Evolutionary conservation across 176 grass and related monocot genomes (phyloP), one percentile per base, ranked within the genome.

Genomic region (Aechmea fasciata): DNA sequence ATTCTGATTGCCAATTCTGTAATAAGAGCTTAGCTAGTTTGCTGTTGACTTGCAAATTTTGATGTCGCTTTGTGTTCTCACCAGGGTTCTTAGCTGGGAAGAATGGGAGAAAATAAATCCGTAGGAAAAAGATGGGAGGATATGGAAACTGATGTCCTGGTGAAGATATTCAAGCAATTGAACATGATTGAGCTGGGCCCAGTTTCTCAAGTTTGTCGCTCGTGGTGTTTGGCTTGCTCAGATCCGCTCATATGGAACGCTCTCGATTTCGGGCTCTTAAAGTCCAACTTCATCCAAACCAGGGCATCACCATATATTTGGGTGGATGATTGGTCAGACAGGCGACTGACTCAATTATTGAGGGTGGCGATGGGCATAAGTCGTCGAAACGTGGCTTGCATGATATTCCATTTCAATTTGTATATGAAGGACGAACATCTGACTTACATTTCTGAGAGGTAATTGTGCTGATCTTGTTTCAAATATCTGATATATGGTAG

Each of bases 371-470:
- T 99, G 90, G 76, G 87, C 59, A 71, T 90, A 52, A 93, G 89
- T 64, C 50, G 54, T 73, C 82, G 82, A 83, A 93, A 83, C 72
- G 82, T 90, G 22, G 83, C 79, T 47, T 88, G 72, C 67, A 83
- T 99, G 84, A 90, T 99, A 79, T 93, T 99, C 57, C 94, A 99
- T 82, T 99, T 89, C 75, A 93, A 93, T 76, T 61, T 99, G 57
- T 99, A 78, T 71, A 90, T 99, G 94, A 99, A 99, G 73, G 94
- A 99, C 80, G 90, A 93, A 10, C 94, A 99, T 66, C 79, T 99
- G 65, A 80, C 77, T 70, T 90, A 87, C 73, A 99, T 99, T 47
- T 83, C 90, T 73, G 66, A 86, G 66, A 99, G 94, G 94, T 93
- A 99, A 93, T 54, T 71, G 24, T 20, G 5, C 15, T 71, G 28